These are phyloP conservation scores for Pachysolen tannophilus DNA, from an alignment of 805 yeast genomes.

Conservation along the genomic window DNA sequence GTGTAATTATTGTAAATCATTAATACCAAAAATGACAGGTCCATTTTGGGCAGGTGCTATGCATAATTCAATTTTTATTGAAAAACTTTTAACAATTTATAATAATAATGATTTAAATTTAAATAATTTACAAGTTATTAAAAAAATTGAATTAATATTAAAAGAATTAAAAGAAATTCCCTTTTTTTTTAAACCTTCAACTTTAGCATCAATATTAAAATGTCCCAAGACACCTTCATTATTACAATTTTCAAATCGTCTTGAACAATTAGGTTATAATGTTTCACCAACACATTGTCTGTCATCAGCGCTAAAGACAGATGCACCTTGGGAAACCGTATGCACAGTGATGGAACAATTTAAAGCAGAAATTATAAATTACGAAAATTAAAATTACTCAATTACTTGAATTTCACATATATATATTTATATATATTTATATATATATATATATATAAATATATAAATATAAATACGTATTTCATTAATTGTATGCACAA, in stretches of 20 bases:
- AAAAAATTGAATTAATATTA: neutral
- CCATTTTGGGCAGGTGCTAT: no score
- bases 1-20: slow-evolving; percentile 1
- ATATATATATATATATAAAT: no score
- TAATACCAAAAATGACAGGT: no score
- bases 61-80: no score
- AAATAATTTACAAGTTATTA: neutral
- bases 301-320: neutral
- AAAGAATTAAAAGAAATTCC: slow-evolving; percentile 2
- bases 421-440: no score
- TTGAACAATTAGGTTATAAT: neutral
- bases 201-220: neutral
- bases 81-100: no score
- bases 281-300: slow-evolving; percentile 5
- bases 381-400: no score
- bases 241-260: neutral
- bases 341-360: no score
- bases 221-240: neutral
- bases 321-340: slow-evolving; percentile 6
- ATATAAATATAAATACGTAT: no score
- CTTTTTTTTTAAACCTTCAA: slow-evolving; percentile 1
- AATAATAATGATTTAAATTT: slow-evolving; percentile 1
- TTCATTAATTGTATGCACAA: no score
- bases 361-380: no score
- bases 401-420: no score